Percentiles rank a stretch among this genome's conserved stretches.
phyloP scores from a whole-genome alignment of 768 basidiomycete species.

The Steccherinum ochraceum region DNA sequence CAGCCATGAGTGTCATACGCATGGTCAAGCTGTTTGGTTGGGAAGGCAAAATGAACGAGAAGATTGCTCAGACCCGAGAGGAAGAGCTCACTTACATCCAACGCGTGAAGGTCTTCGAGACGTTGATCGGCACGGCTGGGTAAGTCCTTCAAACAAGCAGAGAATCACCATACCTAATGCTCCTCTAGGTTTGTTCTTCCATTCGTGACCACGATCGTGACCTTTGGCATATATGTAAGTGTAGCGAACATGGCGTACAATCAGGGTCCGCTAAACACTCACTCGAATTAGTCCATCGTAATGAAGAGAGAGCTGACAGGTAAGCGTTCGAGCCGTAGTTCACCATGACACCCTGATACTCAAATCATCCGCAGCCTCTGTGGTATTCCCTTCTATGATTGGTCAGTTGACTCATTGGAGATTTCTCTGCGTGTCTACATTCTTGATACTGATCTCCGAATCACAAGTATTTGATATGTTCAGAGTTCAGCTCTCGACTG shows the following conservation, averaged over 20 bases:
- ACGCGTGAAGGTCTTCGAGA: slow-evolving; percentile 43
- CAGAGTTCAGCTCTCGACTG: too few relatives aligned
- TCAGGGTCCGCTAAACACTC: too few relatives aligned
- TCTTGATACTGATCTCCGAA: too few relatives aligned
- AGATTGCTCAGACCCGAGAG: slow-evolving; percentile 48
- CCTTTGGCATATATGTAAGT: slow-evolving; percentile 51
- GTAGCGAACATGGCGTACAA: too few relatives aligned
- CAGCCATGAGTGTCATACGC: slow-evolving; percentile 26
- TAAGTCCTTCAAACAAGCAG: too few relatives aligned
- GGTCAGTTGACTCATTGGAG: slow-evolving; percentile 6
- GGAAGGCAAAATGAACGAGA: slow-evolving; percentile 41
- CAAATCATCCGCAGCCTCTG: slow-evolving; percentile 20
- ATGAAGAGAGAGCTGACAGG: slow-evolving; percentile 29
- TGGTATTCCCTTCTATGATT: slow-evolving; percentile 30
- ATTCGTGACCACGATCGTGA: slow-evolving; percentile 53
- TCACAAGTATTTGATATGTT: slow-evolving; percentile 61
- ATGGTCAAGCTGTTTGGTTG: slow-evolving; percentile 44
- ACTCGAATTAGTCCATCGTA: slow-evolving; percentile 29
- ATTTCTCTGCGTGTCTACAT: too few relatives aligned
- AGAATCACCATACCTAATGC: too few relatives aligned
- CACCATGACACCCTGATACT: too few relatives aligned
- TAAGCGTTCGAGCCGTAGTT: too few relatives aligned
- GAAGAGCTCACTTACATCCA: slow-evolving; percentile 50
- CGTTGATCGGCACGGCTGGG: slow-evolving; percentile 39
- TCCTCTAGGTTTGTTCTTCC: slow-evolving; percentile 48